Evolutionary conservation across 371 early-diverging fungal genomes (phyloP).

Genomic region (Massospora cicadina): DNA sequence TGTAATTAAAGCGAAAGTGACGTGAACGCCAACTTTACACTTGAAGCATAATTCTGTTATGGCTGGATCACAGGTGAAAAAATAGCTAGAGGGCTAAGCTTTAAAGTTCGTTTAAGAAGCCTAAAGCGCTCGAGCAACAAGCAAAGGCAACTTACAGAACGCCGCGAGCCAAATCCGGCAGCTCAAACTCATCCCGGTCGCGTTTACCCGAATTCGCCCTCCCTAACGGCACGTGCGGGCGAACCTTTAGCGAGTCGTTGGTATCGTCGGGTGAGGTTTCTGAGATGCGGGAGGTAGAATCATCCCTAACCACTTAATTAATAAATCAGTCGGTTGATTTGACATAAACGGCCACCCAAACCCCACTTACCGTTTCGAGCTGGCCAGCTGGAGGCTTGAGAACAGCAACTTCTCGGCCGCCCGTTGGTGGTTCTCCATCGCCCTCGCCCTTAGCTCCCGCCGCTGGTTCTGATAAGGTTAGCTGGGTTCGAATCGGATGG

Average conservation of each 20-base stretch:
- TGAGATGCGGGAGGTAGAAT: not conserved
- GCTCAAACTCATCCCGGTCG: conserved; percentile 54
- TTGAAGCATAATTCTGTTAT: no score
- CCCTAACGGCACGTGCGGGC: not conserved
- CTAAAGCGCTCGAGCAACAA: not conserved
- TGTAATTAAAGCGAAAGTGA: no score
- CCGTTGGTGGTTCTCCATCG: conserved; percentile 29
- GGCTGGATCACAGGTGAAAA: no score
- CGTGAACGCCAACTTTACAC: no score
- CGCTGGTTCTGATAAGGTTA: conserved; percentile 25
- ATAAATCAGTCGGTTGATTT: no score
- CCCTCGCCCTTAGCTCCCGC: conserved; percentile 28
- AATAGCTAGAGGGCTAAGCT: no score
- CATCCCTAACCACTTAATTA: not conserved
- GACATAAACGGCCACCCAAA: no score
- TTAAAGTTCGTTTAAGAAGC: conserved; percentile 6
- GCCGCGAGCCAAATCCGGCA: conserved; percentile 27
- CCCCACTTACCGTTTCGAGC: no score
- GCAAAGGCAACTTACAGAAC: conserved; percentile 13
- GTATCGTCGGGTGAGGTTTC: not conserved
- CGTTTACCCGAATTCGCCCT: conserved; percentile 13
- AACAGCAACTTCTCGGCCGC: conserved; percentile 71
- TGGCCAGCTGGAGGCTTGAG: conserved; percentile 33
- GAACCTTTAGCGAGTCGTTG: not conserved
- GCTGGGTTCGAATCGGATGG: conserved; percentile 11